These are phyloP conservation scores for Tetracladium setigerum DNA, from an alignment of 495 filamentous ascomycete genomes.

Conservation along the genomic window DNA sequence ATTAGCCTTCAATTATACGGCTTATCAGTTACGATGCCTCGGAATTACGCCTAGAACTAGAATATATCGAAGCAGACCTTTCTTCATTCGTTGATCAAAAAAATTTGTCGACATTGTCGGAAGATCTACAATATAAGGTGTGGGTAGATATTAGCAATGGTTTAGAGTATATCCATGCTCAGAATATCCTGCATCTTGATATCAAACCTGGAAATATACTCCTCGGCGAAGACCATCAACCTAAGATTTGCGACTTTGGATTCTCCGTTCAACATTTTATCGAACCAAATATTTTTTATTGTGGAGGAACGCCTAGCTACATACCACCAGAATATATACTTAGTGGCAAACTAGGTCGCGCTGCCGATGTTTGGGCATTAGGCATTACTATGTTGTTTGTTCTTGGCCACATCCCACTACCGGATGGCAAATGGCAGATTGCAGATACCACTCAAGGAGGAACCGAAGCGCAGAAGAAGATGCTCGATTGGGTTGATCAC, in stretches of 20 bases:
- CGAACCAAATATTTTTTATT: slow-evolving; percentile 1
- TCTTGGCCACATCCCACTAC: neutral
- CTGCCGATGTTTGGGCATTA: slow-evolving; percentile 7
- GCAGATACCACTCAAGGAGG: neutral
- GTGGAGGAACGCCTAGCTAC: slow-evolving; percentile 7
- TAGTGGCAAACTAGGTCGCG: neutral
- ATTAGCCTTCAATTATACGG: slow-evolving; percentile 7
- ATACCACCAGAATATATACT: slow-evolving; percentile 10
- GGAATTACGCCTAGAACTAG: slow-evolving; percentile 6
- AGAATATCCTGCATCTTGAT: slow-evolving; percentile 7
- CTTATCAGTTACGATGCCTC: slow-evolving; percentile 2
- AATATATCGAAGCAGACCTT: slow-evolving; percentile 5
- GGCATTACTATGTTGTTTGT: slow-evolving; percentile 8
- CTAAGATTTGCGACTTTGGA: slow-evolving; percentile 13
- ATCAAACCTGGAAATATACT: slow-evolving; percentile 10
- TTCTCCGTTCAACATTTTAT: neutral
- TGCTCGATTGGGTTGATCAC: neutral
- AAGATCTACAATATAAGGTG: slow-evolving; percentile 5
- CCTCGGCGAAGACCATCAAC: slow-evolving; percentile 1
- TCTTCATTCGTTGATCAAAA: slow-evolving; percentile 1
- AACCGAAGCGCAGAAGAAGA: neutral
- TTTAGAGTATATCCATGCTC: slow-evolving; percentile 5
- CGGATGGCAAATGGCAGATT: slow-evolving; percentile 3
- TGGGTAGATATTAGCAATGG: slow-evolving; percentile 8
- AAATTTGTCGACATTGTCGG: slow-evolving; percentile 1